phyloP scores from a whole-genome alignment of 352 stramenopile genomes.

The Sclerospora graminicola region DNA sequence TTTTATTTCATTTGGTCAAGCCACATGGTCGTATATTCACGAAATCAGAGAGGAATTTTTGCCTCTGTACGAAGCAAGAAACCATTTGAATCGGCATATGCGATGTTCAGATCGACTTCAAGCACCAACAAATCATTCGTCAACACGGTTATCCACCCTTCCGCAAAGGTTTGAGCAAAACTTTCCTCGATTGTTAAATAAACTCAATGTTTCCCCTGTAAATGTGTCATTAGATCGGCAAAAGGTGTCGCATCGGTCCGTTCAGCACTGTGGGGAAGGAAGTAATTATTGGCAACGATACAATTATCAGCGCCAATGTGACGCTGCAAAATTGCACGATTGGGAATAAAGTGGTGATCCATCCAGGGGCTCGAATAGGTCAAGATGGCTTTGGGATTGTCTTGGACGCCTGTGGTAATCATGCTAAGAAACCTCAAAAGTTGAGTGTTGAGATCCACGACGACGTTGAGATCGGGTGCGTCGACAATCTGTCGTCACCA shows the following conservation, averaged over 20 bases:
- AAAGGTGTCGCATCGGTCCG: slow-evolving; percentile 38
- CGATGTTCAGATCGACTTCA: slow-evolving; percentile 3
- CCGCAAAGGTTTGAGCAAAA: slow-evolving; percentile 22
- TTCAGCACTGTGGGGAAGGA: slow-evolving; percentile 45
- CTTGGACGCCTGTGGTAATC: slow-evolving; percentile 38
- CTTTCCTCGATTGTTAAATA: background rate
- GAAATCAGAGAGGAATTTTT: too few species aligned
- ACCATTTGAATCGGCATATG: background rate
- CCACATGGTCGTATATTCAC: too few species aligned
- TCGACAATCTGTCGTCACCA: background rate
- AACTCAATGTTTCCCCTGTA: background rate
- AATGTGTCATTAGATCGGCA: slow-evolving; percentile 35
- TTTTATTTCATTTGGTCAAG: too few species aligned
- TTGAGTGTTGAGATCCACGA: slow-evolving; percentile 67
- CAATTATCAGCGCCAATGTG: slow-evolving; percentile 33
- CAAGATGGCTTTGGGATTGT: slow-evolving; percentile 82
- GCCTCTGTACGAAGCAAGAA: background rate
- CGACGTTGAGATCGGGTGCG: slow-evolving; percentile 76
- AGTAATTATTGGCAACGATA: slow-evolving; percentile 48
- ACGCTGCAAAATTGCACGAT: slow-evolving; percentile 66
- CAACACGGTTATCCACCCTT: slow-evolving; percentile 27
- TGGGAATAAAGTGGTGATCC: slow-evolving; percentile 53
- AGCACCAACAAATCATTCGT: slow-evolving; percentile 11
- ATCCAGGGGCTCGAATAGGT: slow-evolving; percentile 57
- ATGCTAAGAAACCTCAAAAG: slow-evolving; percentile 77